Evolutionary conservation across 371 early-diverging fungal species (phyloP).

Genomic region (Enterospora canceri): DNA sequence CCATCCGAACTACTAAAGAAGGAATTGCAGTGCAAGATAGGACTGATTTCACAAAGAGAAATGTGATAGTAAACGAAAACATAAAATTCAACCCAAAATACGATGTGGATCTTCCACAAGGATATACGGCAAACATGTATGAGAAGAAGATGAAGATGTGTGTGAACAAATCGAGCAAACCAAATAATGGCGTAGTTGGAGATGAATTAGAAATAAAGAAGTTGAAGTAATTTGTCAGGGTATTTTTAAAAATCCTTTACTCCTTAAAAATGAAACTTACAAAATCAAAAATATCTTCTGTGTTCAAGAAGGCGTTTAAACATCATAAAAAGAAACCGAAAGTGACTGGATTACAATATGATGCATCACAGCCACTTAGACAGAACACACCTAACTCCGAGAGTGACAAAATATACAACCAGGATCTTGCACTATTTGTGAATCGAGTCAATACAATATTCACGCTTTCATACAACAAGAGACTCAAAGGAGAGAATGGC

Average conservation of each 20-base stretch:
- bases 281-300: no score
- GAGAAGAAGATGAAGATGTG: constrained; percentile 16
- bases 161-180: not conserved
- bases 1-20: constrained; percentile 25
- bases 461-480: not conserved
- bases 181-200: not conserved
- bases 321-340: not conserved
- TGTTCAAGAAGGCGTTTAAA: not conserved
- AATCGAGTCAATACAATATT: not conserved
- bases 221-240: not conserved
- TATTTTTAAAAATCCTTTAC: not conserved
- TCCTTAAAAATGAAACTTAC: no score
- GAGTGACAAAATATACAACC: not conserved
- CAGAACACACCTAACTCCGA: not conserved
- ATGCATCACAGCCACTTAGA: not conserved
- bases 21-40: constrained; percentile 48
- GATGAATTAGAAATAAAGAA: no score
- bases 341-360: not conserved
- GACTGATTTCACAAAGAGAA: constrained; percentile 48
- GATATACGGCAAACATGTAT: constrained; percentile 39
- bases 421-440: not conserved
- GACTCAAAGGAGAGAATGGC: not conserved
- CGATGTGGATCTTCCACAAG: constrained; percentile 35
- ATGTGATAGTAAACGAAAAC: constrained; percentile 55
- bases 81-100: constrained; percentile 38